Conservation (phyloP, 148 eudicot species). For the Pharnaceum exiguum region DNA sequence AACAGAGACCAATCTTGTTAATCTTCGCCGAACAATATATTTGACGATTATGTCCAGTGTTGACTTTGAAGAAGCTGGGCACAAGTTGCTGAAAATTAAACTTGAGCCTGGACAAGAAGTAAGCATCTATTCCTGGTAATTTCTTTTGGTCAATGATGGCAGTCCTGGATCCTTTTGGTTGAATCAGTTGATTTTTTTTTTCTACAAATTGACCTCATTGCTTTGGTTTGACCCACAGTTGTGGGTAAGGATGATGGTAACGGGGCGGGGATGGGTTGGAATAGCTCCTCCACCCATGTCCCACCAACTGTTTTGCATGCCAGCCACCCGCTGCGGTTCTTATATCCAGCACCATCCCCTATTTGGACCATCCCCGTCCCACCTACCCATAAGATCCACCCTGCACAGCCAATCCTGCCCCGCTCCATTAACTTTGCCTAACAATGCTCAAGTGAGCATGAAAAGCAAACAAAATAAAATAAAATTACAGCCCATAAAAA, state of each 20-base stretch:
- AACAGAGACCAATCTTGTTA: constrained; percentile 89
- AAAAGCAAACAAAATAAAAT: too few relatives aligned
- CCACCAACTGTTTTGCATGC: too few relatives aligned
- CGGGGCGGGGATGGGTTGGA: too few relatives aligned
- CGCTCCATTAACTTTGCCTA: neutral
- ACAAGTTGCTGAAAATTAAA: constrained; percentile 84
- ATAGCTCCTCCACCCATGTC: too few relatives aligned
- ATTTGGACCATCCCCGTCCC: too few relatives aligned
- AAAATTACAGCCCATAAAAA: too few relatives aligned
- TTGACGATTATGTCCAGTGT: constrained; percentile 97
- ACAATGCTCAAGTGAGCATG: too few relatives aligned
- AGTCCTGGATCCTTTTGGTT: neutral
- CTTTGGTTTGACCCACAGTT: too few relatives aligned
- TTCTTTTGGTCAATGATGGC: neutral
- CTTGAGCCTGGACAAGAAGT: constrained; percentile 99
- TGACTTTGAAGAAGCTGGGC: constrained; percentile 98
- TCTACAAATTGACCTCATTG: too few relatives aligned
- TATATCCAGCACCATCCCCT: too few relatives aligned
- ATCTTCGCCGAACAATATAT: constrained; percentile 92
- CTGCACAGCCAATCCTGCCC: neutral
- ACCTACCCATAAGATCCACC: neutral
- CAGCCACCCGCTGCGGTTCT: too few relatives aligned
- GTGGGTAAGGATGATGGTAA: too few relatives aligned
- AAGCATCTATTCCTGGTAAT: neutral
- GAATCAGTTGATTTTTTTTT: neutral